Conservation (phyloP, 805 yeast species). For the Nakazawaea holstii region DNA sequence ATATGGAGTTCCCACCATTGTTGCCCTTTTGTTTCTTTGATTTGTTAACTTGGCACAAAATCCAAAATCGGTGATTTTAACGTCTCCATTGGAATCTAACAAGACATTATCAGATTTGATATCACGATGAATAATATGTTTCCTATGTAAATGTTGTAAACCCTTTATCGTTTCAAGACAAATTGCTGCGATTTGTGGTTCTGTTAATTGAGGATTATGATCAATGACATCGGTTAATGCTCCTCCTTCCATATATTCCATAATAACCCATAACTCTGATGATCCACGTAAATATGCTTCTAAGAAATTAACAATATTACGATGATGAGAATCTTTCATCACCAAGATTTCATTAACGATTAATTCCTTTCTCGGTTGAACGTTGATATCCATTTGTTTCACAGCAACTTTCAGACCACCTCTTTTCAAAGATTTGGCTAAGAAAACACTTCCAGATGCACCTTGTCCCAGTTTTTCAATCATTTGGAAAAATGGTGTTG, state of each 20-base stretch:
- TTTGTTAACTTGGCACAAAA: slow-evolving; percentile 93
- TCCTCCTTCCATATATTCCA: slow-evolving; percentile 99
- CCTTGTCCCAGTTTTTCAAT: slow-evolving; percentile 94
- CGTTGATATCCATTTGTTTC: slow-evolving; percentile 88
- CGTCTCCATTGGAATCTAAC: slow-evolving; percentile 74
- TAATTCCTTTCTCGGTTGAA: slow-evolving; percentile 91
- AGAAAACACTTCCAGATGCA: slow-evolving; percentile 92
- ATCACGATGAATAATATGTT: slow-evolving; percentile 93
- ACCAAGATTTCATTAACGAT: slow-evolving; percentile 94
- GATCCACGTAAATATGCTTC: slow-evolving; percentile 82
- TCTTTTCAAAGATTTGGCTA: slow-evolving; percentile 61
- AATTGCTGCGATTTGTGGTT: slow-evolving; percentile 86
- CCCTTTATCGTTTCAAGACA: slow-evolving; percentile 91
- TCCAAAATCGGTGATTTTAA: slow-evolving; percentile 91
- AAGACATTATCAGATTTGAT: slow-evolving; percentile 95
- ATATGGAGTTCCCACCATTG: slow-evolving; percentile 99
- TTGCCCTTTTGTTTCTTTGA: slow-evolving; percentile 79
- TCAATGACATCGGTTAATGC: slow-evolving; percentile 94
- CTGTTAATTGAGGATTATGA: slow-evolving; percentile 72
- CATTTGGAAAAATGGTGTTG: slow-evolving; percentile 73
- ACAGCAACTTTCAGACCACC: slow-evolving; percentile 79
- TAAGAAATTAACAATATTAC: slow-evolving; percentile 89
- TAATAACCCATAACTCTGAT: slow-evolving; percentile 93
- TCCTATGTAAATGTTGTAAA: slow-evolving; percentile 83
- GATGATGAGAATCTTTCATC: slow-evolving; percentile 93